Evolutionary conservation across 352 stramenopile genomes (phyloP), one percentile per base, ranked within the genome.

Genomic region (Phytophthora sp.): DNA sequence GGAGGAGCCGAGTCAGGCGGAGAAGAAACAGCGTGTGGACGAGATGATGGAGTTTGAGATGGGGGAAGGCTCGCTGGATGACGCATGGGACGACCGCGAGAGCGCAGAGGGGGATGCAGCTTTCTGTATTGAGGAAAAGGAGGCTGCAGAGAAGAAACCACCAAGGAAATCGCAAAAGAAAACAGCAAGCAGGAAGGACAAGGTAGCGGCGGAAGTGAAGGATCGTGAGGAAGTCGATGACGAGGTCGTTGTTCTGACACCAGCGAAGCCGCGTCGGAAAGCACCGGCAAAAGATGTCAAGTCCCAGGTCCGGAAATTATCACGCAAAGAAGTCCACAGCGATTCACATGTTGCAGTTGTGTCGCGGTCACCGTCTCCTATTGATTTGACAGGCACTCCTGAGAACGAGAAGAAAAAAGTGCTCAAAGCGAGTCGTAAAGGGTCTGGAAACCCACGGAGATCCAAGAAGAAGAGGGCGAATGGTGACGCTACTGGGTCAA

Each of bases 1-100:
- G 45, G 70, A 82, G 26, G 52, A 68, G 23, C 69, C 66, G 0
- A 69, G 57, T 26, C 18, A 51, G 7, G 57, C 51, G 8, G 60
- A 82, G 45, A 85, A 80, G 53, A 79, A 78, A 21, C 71, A 51
- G 30, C 63, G 74, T 12, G 58, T 78, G 23, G 66, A 74, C 24
- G 45, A 67, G n/a, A 54, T 65, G 7, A 46, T 47, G 29, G 46
- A 33, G 16, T 38, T 50, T 15, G 44, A 50, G 18, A 55, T 69
- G 15, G 49, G 36, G 16, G 26, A 53, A 45, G 44, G 15, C 16
- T 69, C 45, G 15, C n/a, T 69, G 16, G 54, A 74, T 2, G 60
- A 76, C 16, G 61, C 36, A 0, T 71, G 54, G 63, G 55, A 76
- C 47, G 60, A 79, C 26, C 29, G 7, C 0, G 61, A 71, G 15